A percentile compares a stretch with the other conserved stretches of the same genome.
Evolutionary conservation across 352 stramenopile genomes (phyloP).

Genomic region (Globisporangium acanthophoron): DNA sequence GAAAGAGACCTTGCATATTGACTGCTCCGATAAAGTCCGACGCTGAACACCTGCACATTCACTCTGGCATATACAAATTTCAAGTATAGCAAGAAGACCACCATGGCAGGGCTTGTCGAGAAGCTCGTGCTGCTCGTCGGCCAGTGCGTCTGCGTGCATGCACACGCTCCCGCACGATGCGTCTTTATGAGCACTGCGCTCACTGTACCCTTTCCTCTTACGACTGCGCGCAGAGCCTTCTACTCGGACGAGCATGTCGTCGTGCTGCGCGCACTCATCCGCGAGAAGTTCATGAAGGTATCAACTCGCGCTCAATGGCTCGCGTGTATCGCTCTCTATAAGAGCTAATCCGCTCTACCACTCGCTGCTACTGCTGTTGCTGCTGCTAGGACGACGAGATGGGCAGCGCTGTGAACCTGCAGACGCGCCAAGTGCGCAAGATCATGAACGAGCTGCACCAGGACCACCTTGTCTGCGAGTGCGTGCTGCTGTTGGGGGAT

Average conservation of each 20-base stretch:
- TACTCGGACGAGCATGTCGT: slow-evolving; percentile 87
- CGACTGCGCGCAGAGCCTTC: slow-evolving; percentile 49
- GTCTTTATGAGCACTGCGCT: not conserved
- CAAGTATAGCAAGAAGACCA: not conserved
- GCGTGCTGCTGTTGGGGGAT: slow-evolving; percentile 10
- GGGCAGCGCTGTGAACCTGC: slow-evolving; percentile 82
- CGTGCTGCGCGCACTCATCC: slow-evolving; percentile 79
- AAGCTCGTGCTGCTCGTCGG: slow-evolving; percentile 84
- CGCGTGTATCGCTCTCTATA: not conserved
- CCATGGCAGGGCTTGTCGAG: slow-evolving; percentile 80
- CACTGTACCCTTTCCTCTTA: not conserved
- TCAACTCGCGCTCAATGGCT: not conserved
- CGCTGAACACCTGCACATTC: not conserved
- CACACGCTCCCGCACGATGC: not conserved
- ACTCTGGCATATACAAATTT: not conserved
- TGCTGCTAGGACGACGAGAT: slow-evolving; percentile 75
- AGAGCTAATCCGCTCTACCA: not conserved
- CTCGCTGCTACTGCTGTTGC: not conserved
- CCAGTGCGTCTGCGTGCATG: slow-evolving; percentile 43
- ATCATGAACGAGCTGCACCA: slow-evolving; percentile 87
- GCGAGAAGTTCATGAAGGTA: slow-evolving; percentile 87
- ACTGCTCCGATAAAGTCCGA: not conserved
- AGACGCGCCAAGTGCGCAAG: slow-evolving; percentile 86
- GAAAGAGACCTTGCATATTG: too few relatives aligned
- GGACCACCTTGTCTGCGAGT: slow-evolving; percentile 85